Conservation (phyloP, 2,329 filamentous ascomycete species). For the Drechslerella dactyloides region DNA sequence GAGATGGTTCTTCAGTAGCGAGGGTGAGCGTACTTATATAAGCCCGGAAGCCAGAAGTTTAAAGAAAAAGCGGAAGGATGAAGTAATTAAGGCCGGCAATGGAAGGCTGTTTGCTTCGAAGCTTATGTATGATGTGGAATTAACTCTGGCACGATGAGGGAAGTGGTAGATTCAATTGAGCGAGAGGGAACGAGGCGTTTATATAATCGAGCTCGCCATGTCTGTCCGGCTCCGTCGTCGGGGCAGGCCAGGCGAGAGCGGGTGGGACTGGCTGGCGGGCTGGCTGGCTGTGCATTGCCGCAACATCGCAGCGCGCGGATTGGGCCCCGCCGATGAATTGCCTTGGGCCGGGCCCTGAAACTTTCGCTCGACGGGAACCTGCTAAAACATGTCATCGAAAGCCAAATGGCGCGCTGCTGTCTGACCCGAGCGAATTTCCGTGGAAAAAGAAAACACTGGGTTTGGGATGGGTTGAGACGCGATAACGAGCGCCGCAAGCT, state of each 20-base stretch:
- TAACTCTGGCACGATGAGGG: background rate
- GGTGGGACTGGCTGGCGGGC: background rate
- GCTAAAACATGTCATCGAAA: constrained; percentile 3
- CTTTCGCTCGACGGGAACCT: background rate
- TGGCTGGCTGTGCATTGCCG: background rate
- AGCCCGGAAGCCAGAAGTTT: too few species aligned
- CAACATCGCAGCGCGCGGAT: background rate
- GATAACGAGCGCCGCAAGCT: background rate
- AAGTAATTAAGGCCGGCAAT: background rate
- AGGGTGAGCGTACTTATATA: background rate
- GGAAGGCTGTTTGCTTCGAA: too few species aligned
- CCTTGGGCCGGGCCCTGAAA: background rate
- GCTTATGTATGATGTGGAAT: background rate
- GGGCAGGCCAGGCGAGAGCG: background rate
- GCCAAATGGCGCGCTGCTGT: background rate
- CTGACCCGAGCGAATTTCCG: constrained; percentile 4
- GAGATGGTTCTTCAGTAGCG: background rate
- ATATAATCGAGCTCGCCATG: constrained; percentile 23
- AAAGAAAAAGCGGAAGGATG: background rate
- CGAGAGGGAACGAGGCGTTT: background rate
- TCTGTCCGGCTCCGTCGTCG: background rate
- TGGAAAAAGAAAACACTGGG: constrained; percentile 17
- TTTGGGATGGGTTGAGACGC: background rate
- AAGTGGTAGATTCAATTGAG: background rate
- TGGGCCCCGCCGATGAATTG: background rate